Evolutionary conservation across 805 yeast species (phyloP).

Genomic region (Yarrowia phangngaensis): DNA sequence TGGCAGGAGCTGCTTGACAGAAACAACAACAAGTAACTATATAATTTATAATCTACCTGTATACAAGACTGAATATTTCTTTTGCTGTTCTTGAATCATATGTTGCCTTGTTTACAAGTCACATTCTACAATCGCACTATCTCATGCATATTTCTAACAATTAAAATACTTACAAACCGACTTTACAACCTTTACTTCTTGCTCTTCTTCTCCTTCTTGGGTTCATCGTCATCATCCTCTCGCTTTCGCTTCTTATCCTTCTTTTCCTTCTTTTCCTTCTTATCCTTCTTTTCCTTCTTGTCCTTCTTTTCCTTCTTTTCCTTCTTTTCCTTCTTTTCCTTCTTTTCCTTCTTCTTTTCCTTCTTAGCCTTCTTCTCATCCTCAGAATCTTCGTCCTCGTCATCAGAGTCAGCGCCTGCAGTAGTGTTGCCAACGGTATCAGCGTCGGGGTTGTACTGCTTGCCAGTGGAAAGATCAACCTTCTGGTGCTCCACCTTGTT

Average conservation of each 20-base stretch:
- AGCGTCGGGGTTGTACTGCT: constrained; percentile 92
- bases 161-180: constrained; percentile 15
- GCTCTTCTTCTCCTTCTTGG: constrained; percentile 32
- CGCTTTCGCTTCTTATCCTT: constrained; percentile 39
- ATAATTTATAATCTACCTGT: not conserved
- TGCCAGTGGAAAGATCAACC: constrained; percentile 77
- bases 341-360: constrained; percentile 64
- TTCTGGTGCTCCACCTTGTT: constrained; percentile 72
- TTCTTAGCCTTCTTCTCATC: constrained; percentile 38
- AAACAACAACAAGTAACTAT: not conserved
- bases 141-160: not conserved
- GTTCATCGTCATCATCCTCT: constrained; percentile 34
- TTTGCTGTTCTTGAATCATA: too few species aligned
- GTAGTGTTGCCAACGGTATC: constrained; percentile 78
- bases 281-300: constrained; percentile 32
- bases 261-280: constrained; percentile 37
- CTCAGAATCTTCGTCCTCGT: constrained; percentile 32
- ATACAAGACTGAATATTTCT: too few species aligned
- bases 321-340: constrained; percentile 40
- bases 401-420: constrained; percentile 72
- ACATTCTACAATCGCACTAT: not conserved
- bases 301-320: constrained; percentile 36
- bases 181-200: constrained; percentile 30
- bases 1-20: constrained; percentile 40
- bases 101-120: too few species aligned